Conservation (phyloP, 345 rosid species). For the Syzygium jambos region DNA sequence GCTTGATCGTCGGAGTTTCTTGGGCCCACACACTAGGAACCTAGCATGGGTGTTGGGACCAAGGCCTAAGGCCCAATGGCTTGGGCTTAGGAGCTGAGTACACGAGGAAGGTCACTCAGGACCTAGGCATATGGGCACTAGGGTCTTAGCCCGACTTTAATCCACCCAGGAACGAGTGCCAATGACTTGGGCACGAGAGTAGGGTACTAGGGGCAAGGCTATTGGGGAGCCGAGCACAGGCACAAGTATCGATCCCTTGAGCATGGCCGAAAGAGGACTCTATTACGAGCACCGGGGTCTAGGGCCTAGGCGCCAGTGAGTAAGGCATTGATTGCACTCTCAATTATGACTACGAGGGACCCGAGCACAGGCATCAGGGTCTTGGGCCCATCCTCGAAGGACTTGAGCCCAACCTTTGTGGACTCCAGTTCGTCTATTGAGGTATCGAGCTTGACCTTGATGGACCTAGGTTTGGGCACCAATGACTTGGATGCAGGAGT, state of each 20-base stretch:
- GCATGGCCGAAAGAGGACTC: not conserved
- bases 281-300: not conserved
- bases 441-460: not conserved
- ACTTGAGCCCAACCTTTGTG: not conserved
- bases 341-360: rapidly evolving
- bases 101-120: not conserved
- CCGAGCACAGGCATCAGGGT: not conserved
- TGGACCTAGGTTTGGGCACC: not conserved
- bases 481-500: not conserved
- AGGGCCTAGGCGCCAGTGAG: not conserved
- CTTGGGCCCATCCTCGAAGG: not conserved
- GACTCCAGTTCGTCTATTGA: not conserved
- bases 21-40: not conserved
- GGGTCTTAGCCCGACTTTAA: not conserved
- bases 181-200: not conserved
- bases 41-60: not conserved
- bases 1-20: not conserved
- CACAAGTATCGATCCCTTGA: not conserved
- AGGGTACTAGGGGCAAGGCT: not conserved
- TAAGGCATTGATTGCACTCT: not conserved
- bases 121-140: not conserved
- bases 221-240: rapidly evolving
- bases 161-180: not conserved
- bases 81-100: not conserved
- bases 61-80: not conserved